Percentiles rank a stretch among this genome's conserved stretches.
phyloP scores from a whole-genome alignment of 2,329 filamentous ascomycete genomes.

The Byssoonygena ceratinophila region DNA sequence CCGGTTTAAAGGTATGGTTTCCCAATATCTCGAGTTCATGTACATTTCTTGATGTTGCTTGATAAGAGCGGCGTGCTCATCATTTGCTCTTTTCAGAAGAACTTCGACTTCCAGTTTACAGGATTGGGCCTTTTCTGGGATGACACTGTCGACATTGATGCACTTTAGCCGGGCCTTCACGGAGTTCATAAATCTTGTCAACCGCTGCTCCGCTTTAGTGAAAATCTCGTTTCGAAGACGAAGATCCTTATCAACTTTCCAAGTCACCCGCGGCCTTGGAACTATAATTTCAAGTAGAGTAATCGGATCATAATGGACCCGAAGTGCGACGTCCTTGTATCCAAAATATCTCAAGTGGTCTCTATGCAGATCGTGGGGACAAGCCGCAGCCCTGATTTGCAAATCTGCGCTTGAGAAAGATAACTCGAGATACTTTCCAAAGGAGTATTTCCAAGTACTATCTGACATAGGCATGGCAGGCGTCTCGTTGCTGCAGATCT shows the following conservation, averaged over 20 bases:
- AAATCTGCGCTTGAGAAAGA: constrained; percentile 89
- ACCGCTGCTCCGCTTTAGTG: constrained; percentile 64
- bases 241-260: constrained; percentile 94
- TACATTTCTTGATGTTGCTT: constrained; percentile 80
- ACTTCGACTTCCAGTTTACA: constrained; percentile 74
- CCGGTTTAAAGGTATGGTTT: constrained; percentile 85
- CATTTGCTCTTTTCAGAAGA: constrained; percentile 66
- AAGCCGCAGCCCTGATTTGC: constrained; percentile 61
- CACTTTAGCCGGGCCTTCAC: constrained; percentile 73
- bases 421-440: constrained; percentile 95
- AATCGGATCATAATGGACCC: constrained; percentile 86
- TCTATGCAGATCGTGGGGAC: constrained; percentile 81
- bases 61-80: constrained; percentile 66
- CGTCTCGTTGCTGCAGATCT: constrained; percentile 81
- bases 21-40: constrained; percentile 89
- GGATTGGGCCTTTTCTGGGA: constrained; percentile 72
- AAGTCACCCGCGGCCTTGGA: constrained; percentile 78
- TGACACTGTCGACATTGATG: constrained; percentile 83
- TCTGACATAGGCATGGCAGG: constrained; percentile 84
- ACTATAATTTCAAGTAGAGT: constrained; percentile 91
- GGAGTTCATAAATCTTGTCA: constrained; percentile 77
- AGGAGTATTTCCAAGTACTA: constrained; percentile 94
- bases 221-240: constrained; percentile 89
- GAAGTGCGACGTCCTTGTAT: constrained; percentile 70
- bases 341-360: constrained; percentile 92